Conservation (phyloP, 1,139 yeast genomes). For the Candida glucosophila region DNA sequence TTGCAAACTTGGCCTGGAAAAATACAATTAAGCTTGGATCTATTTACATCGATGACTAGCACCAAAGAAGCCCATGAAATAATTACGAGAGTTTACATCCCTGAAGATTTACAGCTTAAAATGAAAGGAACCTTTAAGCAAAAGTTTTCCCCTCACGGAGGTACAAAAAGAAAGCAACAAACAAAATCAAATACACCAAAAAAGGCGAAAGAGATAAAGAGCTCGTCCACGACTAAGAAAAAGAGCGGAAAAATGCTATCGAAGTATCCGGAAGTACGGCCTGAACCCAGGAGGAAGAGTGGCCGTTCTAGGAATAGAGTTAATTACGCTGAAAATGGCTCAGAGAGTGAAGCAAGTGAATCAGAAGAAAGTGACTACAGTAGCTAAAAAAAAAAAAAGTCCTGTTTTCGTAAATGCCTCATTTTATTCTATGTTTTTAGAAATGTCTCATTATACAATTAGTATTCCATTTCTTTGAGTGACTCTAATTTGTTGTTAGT, state of each 20-base stretch:
- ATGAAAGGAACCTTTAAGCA: conserved; percentile 19
- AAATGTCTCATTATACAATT: no score
- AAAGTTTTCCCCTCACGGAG: conserved; percentile 8
- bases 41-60: conserved; percentile 49
- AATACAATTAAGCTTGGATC: conserved; percentile 55
- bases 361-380: conserved; percentile 6
- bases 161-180: conserved; percentile 1
- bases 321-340: conserved; percentile 27
- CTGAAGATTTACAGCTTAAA: conserved; percentile 28
- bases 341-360: conserved; percentile 14
- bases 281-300: conserved; percentile 29
- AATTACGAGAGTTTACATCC: conserved; percentile 41
- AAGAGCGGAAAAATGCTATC: no score
- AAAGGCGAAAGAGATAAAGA: neutral
- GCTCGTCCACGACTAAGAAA: neutral
- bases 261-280: neutral
- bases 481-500: conserved; percentile 33
- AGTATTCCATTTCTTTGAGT: conserved; percentile 46
- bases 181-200: neutral
- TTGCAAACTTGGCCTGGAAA: conserved; percentile 79
- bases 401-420: no score
- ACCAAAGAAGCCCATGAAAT: conserved; percentile 36
- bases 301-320: conserved; percentile 28
- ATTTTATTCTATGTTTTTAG: no score
- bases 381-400: no score